Base-by-base conservation (phyloP, 305 asterid species). In the Petunia hybrid region DNA sequence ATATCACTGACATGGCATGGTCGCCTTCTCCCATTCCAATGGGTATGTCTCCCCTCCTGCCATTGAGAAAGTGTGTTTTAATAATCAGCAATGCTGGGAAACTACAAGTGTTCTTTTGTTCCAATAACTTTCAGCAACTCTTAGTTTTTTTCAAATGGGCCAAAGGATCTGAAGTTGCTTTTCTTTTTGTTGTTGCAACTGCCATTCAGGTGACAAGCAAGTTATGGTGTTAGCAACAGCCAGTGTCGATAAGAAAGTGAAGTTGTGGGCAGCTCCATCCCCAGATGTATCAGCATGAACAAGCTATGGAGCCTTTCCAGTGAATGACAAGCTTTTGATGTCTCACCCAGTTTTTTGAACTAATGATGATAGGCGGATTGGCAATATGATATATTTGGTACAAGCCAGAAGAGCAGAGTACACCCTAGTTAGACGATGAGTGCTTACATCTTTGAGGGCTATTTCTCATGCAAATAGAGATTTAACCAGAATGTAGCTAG, bases 161-260 rank as follows among this genome's bases (percentile, higher is more conserved):
- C 12, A 31, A 10, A 59, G 70, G 59, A n/a, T 53, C 51, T 77
- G 66, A 63, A 35, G 51, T 51, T 42, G 10, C 67, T 14, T 74
- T 36, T 16, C 48, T 41, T 62, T 76, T 60, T 80, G 55, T 53
- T 60, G 8, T 76, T 51, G 53, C 16, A 38, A 7, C 12, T 22
- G 67, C 60, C 71, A 68, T 78, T 76, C 92, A 94, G 99, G 93
- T 80, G 92, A 86, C 51, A 90, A 92, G 76, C 85, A 76, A 73
- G 40, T 85, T 56, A 22, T 77, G 68, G 86, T 93, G 51, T 88
- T 96, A 82, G 98, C 98, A 74, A 94, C 99, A 8, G 79, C 98
- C 84, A 89, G 99, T 88, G 83, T 76, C 2, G 99, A 96, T 91
- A 96, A 93, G 95, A 96, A 96, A 83, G 98, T 94, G 82, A 96